Base-by-base conservation (phyloP, 257 asterid genomes). In the Plantago major region DNA sequence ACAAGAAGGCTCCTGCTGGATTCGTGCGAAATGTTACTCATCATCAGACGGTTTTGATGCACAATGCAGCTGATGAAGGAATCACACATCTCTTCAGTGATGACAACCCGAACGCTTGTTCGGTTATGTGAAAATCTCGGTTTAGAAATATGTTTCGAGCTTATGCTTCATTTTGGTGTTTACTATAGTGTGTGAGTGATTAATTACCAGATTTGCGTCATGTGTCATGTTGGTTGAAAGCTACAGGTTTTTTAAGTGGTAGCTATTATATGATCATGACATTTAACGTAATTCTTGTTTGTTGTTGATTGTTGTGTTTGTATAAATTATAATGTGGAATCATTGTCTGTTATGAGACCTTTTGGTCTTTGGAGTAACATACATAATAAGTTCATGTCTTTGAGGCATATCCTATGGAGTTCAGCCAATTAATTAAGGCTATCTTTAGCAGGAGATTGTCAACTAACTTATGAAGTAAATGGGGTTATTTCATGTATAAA, bases 51-150 rank as follows among this genome's bases (percentile, higher is more conserved):
- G 71, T 54, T 1, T 82, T 84, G 9, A 59, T 76, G 62, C 71
- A 88, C 0, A 79, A 80, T 66, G 74, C 85, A 9, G 9, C 81
- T 5, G 93, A 81, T 46, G 96, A 85, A 52, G 74, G 73, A 49
- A 80, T 90, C 57, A 63, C 82, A 9, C 66, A 80, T 56, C 74
- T 87, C 9, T 90, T 90, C 69, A 90, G 95, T 60, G 97, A 90
- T 64, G 97, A 87, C 49, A 89, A 89, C 71, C 92, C 95, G 9
- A 73, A 87, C 68, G 95, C 94, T 58, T 89, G 97, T 67, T 86
- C 88, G 62, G 66, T 85, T 22, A 88, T 88, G 96, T 88, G 74
- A 18, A 53, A 19, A 37, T 14, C 13, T n/a, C 13, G 40, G 22
- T 52, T n/a, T 52, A 10, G 28, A 51, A 26, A 9, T 33, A 5